These are phyloP conservation scores for Aspergillus leporis DNA, from an alignment of 495 filamentous ascomycete species.

Conservation along the genomic window DNA sequence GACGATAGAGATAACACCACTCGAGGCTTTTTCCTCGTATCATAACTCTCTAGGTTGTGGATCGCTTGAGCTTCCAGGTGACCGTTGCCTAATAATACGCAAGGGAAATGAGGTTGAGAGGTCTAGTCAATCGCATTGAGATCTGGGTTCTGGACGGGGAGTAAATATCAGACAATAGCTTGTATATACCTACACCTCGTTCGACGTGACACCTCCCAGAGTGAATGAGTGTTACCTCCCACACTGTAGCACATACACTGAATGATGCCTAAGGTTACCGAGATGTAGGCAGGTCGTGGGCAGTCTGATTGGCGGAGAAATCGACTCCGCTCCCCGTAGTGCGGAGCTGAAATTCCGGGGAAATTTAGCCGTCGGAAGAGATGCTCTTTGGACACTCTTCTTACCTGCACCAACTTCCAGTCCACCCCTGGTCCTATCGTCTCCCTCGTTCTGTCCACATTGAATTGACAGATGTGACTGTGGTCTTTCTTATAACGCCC, in stretches of 20 bases:
- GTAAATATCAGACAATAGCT: too few species aligned
- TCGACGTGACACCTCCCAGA: too few species aligned
- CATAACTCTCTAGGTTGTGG: conserved; percentile 11
- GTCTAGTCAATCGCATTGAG: too few species aligned
- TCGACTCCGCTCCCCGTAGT: conserved; percentile 13
- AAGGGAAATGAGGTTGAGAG: too few species aligned
- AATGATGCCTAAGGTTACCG: neutral
- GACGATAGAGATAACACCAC: conserved; percentile 6
- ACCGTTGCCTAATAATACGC: too few species aligned
- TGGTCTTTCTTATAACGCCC: neutral
- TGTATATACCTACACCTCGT: too few species aligned
- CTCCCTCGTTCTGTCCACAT: conserved; percentile 3
- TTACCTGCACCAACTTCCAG: neutral
- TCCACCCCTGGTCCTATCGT: neutral
- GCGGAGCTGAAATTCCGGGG: conserved; percentile 21
- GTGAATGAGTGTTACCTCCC: too few species aligned
- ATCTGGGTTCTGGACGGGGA: too few species aligned
- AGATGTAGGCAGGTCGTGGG: neutral
- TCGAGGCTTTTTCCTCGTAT: conserved; percentile 26
- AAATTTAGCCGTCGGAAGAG: conserved; percentile 24
- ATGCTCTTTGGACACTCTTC: neutral
- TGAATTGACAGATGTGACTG: neutral
- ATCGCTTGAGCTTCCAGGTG: neutral
- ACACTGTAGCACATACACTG: neutral
- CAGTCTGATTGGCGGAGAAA: conserved; percentile 44